Percentiles rank a stretch among this genome's conserved stretches.
phyloP scores from a whole-genome alignment of 1,284 basidiomycete species.

The Ustilago loliicola region DNA sequence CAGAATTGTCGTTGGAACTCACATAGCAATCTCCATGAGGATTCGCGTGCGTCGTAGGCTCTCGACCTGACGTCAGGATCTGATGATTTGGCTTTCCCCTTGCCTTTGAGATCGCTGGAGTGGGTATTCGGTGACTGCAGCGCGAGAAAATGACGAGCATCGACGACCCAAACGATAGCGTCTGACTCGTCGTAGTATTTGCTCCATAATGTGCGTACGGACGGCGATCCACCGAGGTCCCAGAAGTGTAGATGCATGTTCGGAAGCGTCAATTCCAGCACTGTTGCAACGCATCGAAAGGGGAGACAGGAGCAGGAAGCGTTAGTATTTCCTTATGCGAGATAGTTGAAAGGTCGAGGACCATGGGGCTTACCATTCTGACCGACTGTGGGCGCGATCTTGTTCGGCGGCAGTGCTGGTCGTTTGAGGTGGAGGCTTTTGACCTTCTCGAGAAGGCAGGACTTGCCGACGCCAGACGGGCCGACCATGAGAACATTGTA shows the following conservation, averaged over 20 bases:
- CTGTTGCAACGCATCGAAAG: slow-evolving; percentile 3
- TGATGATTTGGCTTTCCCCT: slow-evolving; percentile 25
- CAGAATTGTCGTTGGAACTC: not conserved
- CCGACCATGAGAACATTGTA: slow-evolving; percentile 59
- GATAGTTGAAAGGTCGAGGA: not conserved
- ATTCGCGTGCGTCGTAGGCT: slow-evolving; percentile 25
- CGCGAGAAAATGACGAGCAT: slow-evolving; percentile 41
- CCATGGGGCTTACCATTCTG: slow-evolving; percentile 44
- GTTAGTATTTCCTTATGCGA: not conserved
- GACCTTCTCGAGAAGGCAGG: slow-evolving; percentile 55
- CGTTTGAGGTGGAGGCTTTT: slow-evolving; percentile 45
- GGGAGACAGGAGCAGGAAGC: not conserved
- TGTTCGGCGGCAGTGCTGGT: slow-evolving; percentile 38
- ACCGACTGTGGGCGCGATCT: slow-evolving; percentile 57
- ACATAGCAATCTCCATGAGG: slow-evolving; percentile 38
- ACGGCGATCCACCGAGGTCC: slow-evolving; percentile 57
- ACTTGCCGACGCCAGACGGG: slow-evolving; percentile 55
- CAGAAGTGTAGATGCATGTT: slow-evolving; percentile 54
- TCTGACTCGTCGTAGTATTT: slow-evolving; percentile 58
- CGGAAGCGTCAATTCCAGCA: slow-evolving; percentile 47
- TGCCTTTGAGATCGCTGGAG: slow-evolving; percentile 9
- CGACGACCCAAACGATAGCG: slow-evolving; percentile 54
- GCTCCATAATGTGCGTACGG: slow-evolving; percentile 57
- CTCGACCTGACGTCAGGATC: slow-evolving; percentile 17
- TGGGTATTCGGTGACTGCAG: slow-evolving; percentile 12